Conservation (phyloP, 495 filamentous ascomycete genomes). For the Aspergillus sclerotiicarbonarius region DNA sequence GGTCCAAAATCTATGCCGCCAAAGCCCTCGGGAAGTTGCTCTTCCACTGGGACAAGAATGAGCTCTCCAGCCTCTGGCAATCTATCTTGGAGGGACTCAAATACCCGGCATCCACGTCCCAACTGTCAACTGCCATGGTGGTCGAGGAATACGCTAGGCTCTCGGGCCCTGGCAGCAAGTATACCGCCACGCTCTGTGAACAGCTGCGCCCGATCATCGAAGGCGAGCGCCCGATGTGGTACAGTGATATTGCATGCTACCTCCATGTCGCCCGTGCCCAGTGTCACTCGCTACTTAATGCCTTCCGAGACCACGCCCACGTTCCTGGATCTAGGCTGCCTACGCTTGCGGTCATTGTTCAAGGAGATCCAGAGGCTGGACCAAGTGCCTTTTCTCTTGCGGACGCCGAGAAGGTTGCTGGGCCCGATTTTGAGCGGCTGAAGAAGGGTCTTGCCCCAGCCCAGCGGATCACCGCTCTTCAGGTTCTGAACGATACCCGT, state of each 20-base stretch:
- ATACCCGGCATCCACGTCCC: slow-evolving; percentile 76
- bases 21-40: slow-evolving; percentile 68
- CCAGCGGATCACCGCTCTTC: slow-evolving; percentile 73
- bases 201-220: slow-evolving; percentile 72
- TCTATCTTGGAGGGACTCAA: slow-evolving; percentile 60
- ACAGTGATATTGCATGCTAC: slow-evolving; percentile 84
- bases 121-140: slow-evolving; percentile 77
- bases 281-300: slow-evolving; percentile 81
- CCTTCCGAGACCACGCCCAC: slow-evolving; percentile 84
- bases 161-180: slow-evolving; percentile 40
- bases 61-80: slow-evolving; percentile 41
- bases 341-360: slow-evolving; percentile 78
- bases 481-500: slow-evolving; percentile 72
- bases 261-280: slow-evolving; percentile 85
- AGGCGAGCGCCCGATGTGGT: slow-evolving; percentile 72
- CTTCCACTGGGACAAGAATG: slow-evolving; percentile 43
- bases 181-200: slow-evolving; percentile 53
- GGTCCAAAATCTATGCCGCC: slow-evolving; percentile 83
- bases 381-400: slow-evolving; percentile 85
- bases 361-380: slow-evolving; percentile 86
- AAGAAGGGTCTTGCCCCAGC: slow-evolving; percentile 81
- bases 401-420: slow-evolving; percentile 82
- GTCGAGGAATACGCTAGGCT: slow-evolving; percentile 79
- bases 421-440: slow-evolving; percentile 77
- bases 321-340: slow-evolving; percentile 71